Conservation (phyloP, 768 basidiomycete species). For the Pulveroboletus sp. region DNA sequence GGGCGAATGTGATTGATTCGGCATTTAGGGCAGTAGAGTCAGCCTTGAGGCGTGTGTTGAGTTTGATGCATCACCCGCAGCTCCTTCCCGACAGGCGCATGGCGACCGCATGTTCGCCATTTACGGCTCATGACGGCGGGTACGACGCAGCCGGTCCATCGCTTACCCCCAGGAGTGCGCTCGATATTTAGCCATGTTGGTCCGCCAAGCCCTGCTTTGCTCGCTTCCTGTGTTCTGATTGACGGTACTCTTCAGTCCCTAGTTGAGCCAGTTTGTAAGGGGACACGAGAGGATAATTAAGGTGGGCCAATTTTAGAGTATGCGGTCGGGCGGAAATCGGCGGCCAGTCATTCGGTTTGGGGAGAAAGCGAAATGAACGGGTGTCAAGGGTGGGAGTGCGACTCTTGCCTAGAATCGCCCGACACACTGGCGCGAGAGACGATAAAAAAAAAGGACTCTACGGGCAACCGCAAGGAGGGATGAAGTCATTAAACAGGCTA, state of each 20-base stretch:
- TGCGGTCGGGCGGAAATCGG: neutral
- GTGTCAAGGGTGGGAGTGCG: neutral
- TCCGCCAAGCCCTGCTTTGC: neutral
- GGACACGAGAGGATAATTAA: neutral
- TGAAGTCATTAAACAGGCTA: conserved; percentile 16
- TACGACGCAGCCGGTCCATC: conserved; percentile 12
- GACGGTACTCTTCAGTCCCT: too few relatives aligned
- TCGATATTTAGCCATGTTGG: conserved; percentile 5
- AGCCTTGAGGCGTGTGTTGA: conserved; percentile 1
- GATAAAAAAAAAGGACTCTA: neutral
- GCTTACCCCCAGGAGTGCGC: conserved; percentile 10
- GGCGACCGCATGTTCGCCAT: conserved; percentile 33
- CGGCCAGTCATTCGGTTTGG: neutral
- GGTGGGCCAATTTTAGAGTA: neutral
- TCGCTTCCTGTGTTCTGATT: neutral
- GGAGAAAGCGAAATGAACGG: conserved; percentile 13
- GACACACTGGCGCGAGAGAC: neutral
- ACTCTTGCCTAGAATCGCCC: conserved; percentile 16
- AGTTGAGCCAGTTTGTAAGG: neutral
- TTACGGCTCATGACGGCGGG: conserved; percentile 25
- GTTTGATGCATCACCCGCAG: conserved; percentile 21
- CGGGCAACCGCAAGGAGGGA: conserved; percentile 3
- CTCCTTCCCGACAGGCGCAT: conserved; percentile 29
- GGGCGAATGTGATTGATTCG: conserved; percentile 18
- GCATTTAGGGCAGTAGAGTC: neutral